phyloP scores from a whole-genome alignment of 2,329 filamentous ascomycete species.

The Reticulascus tulasneorum region DNA sequence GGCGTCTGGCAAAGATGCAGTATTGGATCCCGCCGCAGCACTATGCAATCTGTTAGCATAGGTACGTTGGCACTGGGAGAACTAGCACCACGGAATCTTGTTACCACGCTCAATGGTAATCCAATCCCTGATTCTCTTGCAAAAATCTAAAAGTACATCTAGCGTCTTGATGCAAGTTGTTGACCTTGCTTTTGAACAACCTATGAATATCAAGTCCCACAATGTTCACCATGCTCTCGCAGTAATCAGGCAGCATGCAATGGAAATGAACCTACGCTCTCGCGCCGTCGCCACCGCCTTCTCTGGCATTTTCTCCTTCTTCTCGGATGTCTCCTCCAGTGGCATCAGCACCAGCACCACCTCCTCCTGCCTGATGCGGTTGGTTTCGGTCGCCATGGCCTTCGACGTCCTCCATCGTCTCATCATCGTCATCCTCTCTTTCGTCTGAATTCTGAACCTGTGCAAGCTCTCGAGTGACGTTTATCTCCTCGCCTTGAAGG shows the following conservation, averaged over 20 bases:
- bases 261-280: conserved; percentile 83
- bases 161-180: conserved; percentile 8
- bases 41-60: conserved; percentile 12
- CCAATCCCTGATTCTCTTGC: conserved; percentile 14
- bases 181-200: too few relatives aligned
- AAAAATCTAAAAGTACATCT: conserved; percentile 22
- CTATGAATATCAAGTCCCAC: too few relatives aligned
- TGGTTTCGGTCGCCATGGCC: conserved; percentile 56
- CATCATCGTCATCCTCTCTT: conserved; percentile 60
- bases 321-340: conserved; percentile 89
- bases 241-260: conserved; percentile 11
- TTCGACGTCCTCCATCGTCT: conserved; percentile 76
- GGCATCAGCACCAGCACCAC: conserved; percentile 79
- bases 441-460: conserved; percentile 52
- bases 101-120: conserved; percentile 10
- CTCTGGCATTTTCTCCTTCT: conserved; percentile 82
- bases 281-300: conserved; percentile 93
- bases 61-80: not conserved
- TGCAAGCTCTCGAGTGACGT: conserved; percentile 70
- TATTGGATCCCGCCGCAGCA: conserved; percentile 32
- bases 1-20: too few relatives aligned
- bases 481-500: conserved; percentile 83
- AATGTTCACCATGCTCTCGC: too few relatives aligned
- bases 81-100: too few relatives aligned
- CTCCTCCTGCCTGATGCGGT: conserved; percentile 59